These are phyloP conservation scores for Fistulifera pelliculosa DNA, from an alignment of 108 stramenopile genomes.

Conservation along the genomic window DNA sequence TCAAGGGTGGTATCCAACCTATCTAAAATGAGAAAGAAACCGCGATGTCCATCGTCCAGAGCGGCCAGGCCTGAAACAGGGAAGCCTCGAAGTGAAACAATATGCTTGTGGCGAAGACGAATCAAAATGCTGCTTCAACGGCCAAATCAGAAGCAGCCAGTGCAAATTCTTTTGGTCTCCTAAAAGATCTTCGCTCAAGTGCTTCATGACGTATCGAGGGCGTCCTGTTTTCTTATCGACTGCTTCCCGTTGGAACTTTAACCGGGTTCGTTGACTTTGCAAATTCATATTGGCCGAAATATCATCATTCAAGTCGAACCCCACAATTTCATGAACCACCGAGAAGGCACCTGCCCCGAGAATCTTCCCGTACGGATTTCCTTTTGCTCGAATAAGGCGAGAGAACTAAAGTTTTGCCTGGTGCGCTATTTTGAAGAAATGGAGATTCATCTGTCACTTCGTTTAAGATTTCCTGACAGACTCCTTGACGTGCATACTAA, in stretches of 20 bases:
- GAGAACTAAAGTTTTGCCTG: too few species aligned
- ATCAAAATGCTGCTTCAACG: slow-evolving; percentile 66
- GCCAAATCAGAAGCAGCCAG: slow-evolving; percentile 62
- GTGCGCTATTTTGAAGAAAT: too few species aligned
- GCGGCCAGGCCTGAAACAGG: slow-evolving; percentile 35
- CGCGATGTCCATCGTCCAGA: slow-evolving; percentile 18
- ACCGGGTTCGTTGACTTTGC: slow-evolving; percentile 9
- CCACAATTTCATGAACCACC: slow-evolving; percentile 36
- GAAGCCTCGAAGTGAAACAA: slow-evolving; percentile 57
- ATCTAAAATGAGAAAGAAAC: slow-evolving; percentile 60
- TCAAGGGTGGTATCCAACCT: slow-evolving; percentile 41
- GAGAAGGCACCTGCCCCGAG: slow-evolving; percentile 52
- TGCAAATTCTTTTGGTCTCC: slow-evolving; percentile 30
- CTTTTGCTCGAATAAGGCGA: slow-evolving; percentile 18
- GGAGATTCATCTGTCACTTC: too few species aligned
- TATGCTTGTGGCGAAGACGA: slow-evolving; percentile 60
- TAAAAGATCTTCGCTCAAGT: slow-evolving; percentile 23
- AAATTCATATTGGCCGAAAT: neutral
- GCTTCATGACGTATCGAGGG: slow-evolving; percentile 55
- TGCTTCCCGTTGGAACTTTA: slow-evolving; percentile 5
- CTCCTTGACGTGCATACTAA: too few species aligned
- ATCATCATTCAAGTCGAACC: slow-evolving; percentile 7
- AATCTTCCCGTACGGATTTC: slow-evolving; percentile 28
- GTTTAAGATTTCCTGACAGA: too few species aligned
- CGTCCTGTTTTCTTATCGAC: slow-evolving; percentile 2